Evolutionary conservation across 768 basidiomycete genomes (phyloP), one percentile per base, ranked within the genome.

Genomic region (Auriculariales sp.): DNA sequence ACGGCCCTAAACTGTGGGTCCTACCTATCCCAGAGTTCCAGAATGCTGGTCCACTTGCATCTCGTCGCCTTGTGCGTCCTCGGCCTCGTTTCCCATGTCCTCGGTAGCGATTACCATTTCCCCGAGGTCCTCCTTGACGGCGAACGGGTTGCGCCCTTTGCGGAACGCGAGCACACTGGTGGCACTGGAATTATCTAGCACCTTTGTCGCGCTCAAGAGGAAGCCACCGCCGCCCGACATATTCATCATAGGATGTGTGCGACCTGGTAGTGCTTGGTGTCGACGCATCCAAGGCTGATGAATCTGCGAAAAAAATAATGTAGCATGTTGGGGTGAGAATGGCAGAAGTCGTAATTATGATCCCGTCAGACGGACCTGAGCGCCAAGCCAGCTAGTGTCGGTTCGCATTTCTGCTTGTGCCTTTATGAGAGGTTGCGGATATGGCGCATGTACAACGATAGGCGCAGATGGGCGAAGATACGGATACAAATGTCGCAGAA

Each of bases 241-340:
- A 50, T 72, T 81, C 95, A 99, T 98, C 55, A 77, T 79, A 3
- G 95, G 95, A 67, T 99, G 95, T 33, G 89, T 94, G 30, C 95
- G 75, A 22, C 95, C 94, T 22, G 95, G 95, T n/a, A 99, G 71
- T 14, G 92, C 82, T 68, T 77, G 50, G 6, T 33, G 10, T 31
- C 44, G 19, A 49, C 7, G 17, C 42, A n/a, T 53, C 33, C 31
- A 25, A 33, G 28, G 39, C 19, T 19, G 22, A 25, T 44, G 39
- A n/a, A n/a, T n/a, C n/a, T n/a, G n/a, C n/a, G n/a, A n/a, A n/a
- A n/a, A n/a, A n/a, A n/a, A n/a, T 47, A 32, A 17, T 27, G 19
- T 33, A 32, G 10, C 14, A 31, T 24, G 2, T 12, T 24, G 4
- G 11, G 29, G 32, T 28, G 22, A 30, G 17, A 25, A 39, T 25